phyloP scores from a whole-genome alignment of 768 basidiomycete species.

The Mycena metata region DNA sequence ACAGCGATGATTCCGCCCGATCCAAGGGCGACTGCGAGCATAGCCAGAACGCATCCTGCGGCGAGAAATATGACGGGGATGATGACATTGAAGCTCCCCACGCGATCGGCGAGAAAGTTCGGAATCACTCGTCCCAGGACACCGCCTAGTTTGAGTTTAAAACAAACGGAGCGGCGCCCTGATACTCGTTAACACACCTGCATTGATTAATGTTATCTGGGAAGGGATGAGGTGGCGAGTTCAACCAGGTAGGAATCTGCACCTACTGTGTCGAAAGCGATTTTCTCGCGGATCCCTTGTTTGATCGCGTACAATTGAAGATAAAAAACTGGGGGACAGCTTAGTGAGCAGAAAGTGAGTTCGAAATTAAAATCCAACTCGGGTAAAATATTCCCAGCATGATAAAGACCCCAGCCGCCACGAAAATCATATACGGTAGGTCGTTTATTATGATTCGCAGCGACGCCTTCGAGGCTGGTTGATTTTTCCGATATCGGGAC shows the following conservation, averaged over 20 bases:
- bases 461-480: conserved; percentile 1
- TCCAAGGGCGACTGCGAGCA: conserved; percentile 8
- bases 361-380: not conserved
- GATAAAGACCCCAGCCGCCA: conserved; percentile 23
- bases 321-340: conserved; percentile 22
- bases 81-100: conserved; percentile 30
- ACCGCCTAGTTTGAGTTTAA: conserved; percentile 7
- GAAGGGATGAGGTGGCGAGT: too few species aligned
- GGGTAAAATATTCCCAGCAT: conserved; percentile 33
- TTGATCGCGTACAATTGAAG: conserved; percentile 30
- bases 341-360: not conserved
- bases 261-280: conserved; percentile 31
- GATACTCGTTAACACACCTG: not conserved
- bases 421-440: conserved; percentile 23
- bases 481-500: conserved; percentile 18
- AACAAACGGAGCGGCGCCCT: not conserved
- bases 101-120: conserved; percentile 16
- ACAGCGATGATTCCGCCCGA: conserved; percentile 15
- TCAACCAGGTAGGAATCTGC: too few species aligned
- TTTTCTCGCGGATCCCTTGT: conserved; percentile 18
- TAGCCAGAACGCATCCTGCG: conserved; percentile 16
- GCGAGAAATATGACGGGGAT: conserved; percentile 21
- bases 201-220: conserved; percentile 24
- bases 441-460: conserved; percentile 11
- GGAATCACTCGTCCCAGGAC: conserved; percentile 19